Percentiles rank a stretch among this genome's conserved stretches.
Conservation (phyloP, 192 early-diverging fungal genomes). For the Globomyces pollinis-pini region DNA sequence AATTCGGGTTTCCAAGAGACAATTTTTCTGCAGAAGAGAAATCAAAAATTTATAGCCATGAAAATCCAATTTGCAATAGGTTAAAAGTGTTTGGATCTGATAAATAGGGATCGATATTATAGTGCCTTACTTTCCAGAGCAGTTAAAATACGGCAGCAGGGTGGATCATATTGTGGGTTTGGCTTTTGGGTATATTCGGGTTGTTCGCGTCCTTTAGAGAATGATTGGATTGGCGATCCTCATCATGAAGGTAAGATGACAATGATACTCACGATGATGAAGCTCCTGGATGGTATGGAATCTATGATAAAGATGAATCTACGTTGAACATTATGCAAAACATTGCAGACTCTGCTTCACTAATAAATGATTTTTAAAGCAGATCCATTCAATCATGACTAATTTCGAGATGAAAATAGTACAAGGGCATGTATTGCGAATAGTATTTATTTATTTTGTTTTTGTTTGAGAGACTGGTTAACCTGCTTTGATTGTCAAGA, state of each 20-base stretch:
- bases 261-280: too few relatives aligned
- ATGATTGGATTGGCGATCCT: conserved; percentile 48
- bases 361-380: too few relatives aligned
- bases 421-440: too few relatives aligned
- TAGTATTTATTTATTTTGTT: too few relatives aligned
- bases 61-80: too few relatives aligned
- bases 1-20: conserved; percentile 16
- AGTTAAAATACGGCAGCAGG: conserved; percentile 12
- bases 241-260: too few relatives aligned
- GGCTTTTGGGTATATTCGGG: conserved; percentile 64
- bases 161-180: conserved; percentile 32
- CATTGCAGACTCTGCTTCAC: conserved; percentile 6
- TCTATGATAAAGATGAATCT: conserved; percentile 47
- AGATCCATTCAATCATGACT: too few relatives aligned
- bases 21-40: conserved; percentile 6
- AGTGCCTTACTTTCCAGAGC: conserved; percentile 29
- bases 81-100: too few relatives aligned
- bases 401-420: too few relatives aligned
- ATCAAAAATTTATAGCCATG: conserved; percentile 27
- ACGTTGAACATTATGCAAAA: conserved; percentile 1
- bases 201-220: conserved; percentile 39
- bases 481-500: too few relatives aligned
- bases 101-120: conserved; percentile 48
- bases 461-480: too few relatives aligned
- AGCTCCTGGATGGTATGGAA: conserved; percentile 55